Percentiles rank a stretch among this genome's conserved stretches.
Conservation (phyloP, 345 rosid species). For the Draba incana region DNA sequence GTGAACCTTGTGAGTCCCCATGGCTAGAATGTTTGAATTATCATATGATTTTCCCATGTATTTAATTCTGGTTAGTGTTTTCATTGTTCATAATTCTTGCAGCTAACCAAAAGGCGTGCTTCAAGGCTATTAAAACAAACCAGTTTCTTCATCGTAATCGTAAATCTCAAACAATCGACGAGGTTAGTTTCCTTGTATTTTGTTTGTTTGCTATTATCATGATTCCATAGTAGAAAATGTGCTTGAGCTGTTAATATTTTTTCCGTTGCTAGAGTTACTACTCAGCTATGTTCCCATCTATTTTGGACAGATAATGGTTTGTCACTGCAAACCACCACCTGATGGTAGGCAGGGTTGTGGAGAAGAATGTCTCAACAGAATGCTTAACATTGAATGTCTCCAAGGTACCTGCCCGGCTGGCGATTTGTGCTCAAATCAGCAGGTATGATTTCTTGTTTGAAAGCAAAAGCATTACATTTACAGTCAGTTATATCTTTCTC, state of each 20-base stretch:
- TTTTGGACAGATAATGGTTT: slow-evolving; percentile 83
- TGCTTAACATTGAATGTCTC: slow-evolving; percentile 97
- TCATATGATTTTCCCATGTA: slow-evolving; percentile 6
- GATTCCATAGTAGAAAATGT: slow-evolving; percentile 9
- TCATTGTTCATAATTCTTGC: slow-evolving; percentile 35
- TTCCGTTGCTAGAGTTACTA: slow-evolving; percentile 14
- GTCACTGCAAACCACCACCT: slow-evolving; percentile 76
- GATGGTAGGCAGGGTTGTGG: slow-evolving; percentile 80
- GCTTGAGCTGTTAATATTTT: slow-evolving; percentile 3
- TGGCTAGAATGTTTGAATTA: slow-evolving; percentile 12
- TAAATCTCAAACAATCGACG: slow-evolving; percentile 90
- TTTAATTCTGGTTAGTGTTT: slow-evolving; percentile 24
- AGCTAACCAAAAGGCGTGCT: slow-evolving; percentile 65
- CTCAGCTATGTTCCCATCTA: slow-evolving; percentile 24
- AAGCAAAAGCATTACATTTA: slow-evolving; percentile 18
- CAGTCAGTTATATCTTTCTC: slow-evolving; percentile 27
- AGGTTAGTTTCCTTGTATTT: slow-evolving; percentile 53
- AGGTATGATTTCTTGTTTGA: slow-evolving; percentile 52
- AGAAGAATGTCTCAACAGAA: slow-evolving; percentile 94
- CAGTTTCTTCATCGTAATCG: slow-evolving; percentile 86
- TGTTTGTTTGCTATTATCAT: slow-evolving; percentile 13
- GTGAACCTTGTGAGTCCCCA: slow-evolving; percentile 4
- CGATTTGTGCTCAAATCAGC: slow-evolving; percentile 92
- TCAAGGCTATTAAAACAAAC: slow-evolving; percentile 68
- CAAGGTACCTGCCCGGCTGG: slow-evolving; percentile 94